These are phyloP conservation scores for Cocos nucifera DNA, from an alignment of 176 grass and related monocot species.

Conservation along the genomic window DNA sequence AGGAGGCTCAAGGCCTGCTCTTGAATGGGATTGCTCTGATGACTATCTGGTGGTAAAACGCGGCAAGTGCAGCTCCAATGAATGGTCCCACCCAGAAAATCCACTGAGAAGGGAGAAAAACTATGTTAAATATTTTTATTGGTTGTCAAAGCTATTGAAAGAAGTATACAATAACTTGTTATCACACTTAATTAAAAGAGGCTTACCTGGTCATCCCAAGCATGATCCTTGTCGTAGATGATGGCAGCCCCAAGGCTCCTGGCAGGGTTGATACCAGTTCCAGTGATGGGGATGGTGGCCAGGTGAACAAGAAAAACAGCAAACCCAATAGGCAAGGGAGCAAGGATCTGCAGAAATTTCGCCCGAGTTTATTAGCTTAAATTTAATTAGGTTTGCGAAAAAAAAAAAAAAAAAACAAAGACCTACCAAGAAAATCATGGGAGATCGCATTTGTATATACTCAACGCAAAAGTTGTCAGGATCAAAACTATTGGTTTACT, in stretches of 20 bases:
- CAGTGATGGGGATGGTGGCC: conserved; percentile 87
- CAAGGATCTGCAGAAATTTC: conserved; percentile 44
- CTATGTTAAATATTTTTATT: no score
- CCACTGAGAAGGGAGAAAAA: conserved; percentile 36
- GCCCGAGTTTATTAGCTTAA: not conserved
- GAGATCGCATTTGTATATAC: no score
- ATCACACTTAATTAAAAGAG: no score
- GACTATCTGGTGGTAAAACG: conserved; percentile 75
- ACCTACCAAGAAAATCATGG: not conserved
- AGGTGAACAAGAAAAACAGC: conserved; percentile 92
- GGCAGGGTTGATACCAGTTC: conserved; percentile 84
- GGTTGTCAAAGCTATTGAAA: no score
- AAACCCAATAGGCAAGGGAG: conserved; percentile 79
- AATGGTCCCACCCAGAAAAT: conserved; percentile 95
- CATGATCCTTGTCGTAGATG: conserved; percentile 60
- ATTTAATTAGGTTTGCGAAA: not conserved
- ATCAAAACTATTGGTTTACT: no score
- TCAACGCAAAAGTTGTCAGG: no score
- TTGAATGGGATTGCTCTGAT: conserved; percentile 95
- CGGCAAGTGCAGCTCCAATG: conserved; percentile 84
- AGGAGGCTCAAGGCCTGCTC: conserved; percentile 32
- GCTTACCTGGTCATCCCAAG: conserved; percentile 73
- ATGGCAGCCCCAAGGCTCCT: conserved; percentile 77
- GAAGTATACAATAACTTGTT: no score
- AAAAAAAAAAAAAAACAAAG: no score